These are phyloP conservation scores for Candida rishiriensis DNA, from an alignment of 805 yeast species.

Conservation along the genomic window DNA sequence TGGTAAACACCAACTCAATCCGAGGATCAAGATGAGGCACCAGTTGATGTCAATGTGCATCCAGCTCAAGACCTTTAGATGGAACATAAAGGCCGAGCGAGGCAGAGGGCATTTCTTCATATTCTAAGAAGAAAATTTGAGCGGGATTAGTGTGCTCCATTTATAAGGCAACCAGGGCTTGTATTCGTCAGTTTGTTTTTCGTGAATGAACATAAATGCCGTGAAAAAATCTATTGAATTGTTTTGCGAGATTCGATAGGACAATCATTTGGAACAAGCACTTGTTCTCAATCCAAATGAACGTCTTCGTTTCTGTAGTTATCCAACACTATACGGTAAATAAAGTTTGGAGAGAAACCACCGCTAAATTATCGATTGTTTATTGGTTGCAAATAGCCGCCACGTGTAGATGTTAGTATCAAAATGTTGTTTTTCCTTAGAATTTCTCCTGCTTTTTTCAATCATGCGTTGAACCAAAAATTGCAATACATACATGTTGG, in stretches of 20 bases:
- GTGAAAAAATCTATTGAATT: slow-evolving; percentile 1
- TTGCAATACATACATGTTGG: slow-evolving; percentile 54
- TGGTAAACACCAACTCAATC: not conserved
- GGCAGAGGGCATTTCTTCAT: slow-evolving; percentile 46
- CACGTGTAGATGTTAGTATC: slow-evolving; percentile 2
- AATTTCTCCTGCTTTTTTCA: not conserved
- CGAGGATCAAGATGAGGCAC: too few species aligned
- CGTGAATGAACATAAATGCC: not conserved
- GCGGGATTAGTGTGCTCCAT: too few species aligned
- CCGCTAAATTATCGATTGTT: slow-evolving; percentile 40
- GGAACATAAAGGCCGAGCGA: slow-evolving; percentile 48
- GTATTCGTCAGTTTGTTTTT: not conserved
- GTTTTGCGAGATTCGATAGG: not conserved
- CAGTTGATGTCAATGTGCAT: slow-evolving; percentile 24
- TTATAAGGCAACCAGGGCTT: too few species aligned
- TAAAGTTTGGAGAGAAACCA: slow-evolving; percentile 93
- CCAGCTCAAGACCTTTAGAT: slow-evolving; percentile 58
- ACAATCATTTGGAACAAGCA: too few species aligned
- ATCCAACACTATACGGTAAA: slow-evolving; percentile 91
- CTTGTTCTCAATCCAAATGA: slow-evolving; percentile 38
- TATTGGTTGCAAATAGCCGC: not conserved
- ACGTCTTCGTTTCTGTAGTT: slow-evolving; percentile 87
- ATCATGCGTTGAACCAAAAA: not conserved
- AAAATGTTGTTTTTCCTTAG: too few species aligned
- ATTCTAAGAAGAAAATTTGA: too few species aligned